Evolutionary conservation across 495 filamentous ascomycete species (phyloP).

Genomic region (Lasiosphaeria ovina): DNA sequence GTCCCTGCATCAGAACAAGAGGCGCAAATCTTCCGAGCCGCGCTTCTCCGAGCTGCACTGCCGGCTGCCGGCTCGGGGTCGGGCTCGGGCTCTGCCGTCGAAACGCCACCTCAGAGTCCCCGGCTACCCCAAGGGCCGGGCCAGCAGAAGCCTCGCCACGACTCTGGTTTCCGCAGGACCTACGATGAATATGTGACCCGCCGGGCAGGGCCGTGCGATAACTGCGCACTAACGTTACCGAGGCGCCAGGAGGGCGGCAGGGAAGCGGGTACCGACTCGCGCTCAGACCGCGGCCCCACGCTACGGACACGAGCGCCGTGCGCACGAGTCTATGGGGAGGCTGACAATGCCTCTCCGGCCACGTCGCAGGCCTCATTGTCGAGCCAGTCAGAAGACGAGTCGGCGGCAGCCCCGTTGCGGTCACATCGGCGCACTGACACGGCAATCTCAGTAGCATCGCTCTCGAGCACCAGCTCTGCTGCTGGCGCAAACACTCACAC

Average conservation of each 20-base stretch:
- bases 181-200: constrained; percentile 57
- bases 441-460: constrained; percentile 33
- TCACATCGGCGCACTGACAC: constrained; percentile 33
- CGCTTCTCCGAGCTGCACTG: constrained; percentile 33
- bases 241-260: constrained; percentile 44
- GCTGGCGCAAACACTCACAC: constrained; percentile 66
- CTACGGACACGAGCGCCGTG: constrained; percentile 49
- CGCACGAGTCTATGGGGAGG: constrained; percentile 44
- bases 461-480: constrained; percentile 43
- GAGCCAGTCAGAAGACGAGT: constrained; percentile 46
- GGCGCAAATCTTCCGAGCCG: constrained; percentile 40
- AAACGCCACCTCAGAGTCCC: constrained; percentile 65
- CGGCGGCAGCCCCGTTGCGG: constrained; percentile 11
- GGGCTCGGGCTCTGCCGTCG: constrained; percentile 42
- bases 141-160: constrained; percentile 36
- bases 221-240: constrained; percentile 60
- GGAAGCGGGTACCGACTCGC: constrained; percentile 29
- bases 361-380: constrained; percentile 46
- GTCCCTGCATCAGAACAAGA: constrained; percentile 40
- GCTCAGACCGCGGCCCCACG: constrained; percentile 36
- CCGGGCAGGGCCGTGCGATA: constrained; percentile 56
- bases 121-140: constrained; percentile 36
- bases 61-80: constrained; percentile 2
- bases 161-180: constrained; percentile 50
- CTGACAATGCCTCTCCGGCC: constrained; percentile 39